Percentiles rank a stretch among this genome's conserved stretches.
Evolutionary conservation across 106 monocot species (phyloP).

Genomic region (Cymbidium sinense): DNA sequence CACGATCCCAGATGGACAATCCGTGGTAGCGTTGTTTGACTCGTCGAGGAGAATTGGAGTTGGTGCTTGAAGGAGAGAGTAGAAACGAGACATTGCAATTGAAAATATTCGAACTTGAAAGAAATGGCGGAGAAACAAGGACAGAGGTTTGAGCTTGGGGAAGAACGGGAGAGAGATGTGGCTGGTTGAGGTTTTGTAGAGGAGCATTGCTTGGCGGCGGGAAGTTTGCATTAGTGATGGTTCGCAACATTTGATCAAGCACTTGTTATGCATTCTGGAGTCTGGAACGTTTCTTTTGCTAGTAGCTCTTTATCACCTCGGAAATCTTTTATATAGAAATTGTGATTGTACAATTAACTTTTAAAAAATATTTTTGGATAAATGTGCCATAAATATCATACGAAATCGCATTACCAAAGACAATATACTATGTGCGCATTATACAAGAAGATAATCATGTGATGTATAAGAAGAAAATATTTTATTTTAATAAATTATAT

Average conservation of each 20-base stretch:
- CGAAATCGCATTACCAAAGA: no score
- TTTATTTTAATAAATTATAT: no score
- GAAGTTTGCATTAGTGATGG: background rate
- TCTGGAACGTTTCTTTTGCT: no score
- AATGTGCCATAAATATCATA: no score
- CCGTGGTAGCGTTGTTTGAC: background rate
- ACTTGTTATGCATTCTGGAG: background rate
- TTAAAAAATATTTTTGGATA: no score
- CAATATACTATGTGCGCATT: no score
- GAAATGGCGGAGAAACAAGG: conserved; percentile 10
- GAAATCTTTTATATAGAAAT: no score
- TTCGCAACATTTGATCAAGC: background rate
- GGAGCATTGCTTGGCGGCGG: background rate
- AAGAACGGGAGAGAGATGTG: background rate
- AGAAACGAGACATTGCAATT: background rate
- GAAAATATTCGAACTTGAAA: conserved; percentile 10
- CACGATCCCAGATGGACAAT: conserved; percentile 8
- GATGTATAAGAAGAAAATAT: no score
- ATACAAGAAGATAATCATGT: no score
- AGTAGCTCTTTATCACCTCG: no score
- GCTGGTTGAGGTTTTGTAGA: background rate
- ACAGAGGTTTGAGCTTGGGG: background rate
- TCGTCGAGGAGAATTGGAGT: conserved; percentile 2
- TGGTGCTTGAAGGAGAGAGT: conserved; percentile 4
- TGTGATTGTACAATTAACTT: no score